phyloP scores from a whole-genome alignment of 169 alveolate genomes.

The Plasmodium sp. region DNA sequence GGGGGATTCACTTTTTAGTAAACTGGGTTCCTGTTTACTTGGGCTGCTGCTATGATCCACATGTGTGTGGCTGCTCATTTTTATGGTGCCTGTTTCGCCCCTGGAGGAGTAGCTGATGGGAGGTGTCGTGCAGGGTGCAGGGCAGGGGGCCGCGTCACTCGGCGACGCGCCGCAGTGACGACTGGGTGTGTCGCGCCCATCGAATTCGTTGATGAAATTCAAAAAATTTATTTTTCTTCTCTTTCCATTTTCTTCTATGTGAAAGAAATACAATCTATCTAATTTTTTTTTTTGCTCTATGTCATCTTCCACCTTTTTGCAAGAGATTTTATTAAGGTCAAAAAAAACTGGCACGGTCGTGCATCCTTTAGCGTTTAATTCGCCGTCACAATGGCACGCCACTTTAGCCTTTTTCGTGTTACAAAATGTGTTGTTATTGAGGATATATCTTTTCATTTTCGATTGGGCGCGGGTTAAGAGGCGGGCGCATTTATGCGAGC shows the following conservation, averaged over 20 bases:
- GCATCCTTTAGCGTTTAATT: slow-evolving; percentile 17
- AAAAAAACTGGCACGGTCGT: slow-evolving; percentile 1
- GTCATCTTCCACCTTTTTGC: not conserved
- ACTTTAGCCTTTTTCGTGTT: slow-evolving; percentile 37
- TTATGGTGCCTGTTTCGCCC: not conserved
- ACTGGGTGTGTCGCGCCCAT: not conserved
- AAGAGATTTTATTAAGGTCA: not conserved
- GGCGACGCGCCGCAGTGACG: not conserved
- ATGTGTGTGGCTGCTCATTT: not conserved
- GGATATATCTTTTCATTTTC: slow-evolving; percentile 62
- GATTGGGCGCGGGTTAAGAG: not conserved
- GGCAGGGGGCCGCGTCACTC: not conserved
- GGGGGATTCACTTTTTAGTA: not conserved
- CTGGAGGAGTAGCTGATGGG: not conserved
- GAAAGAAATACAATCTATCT: slow-evolving; percentile 7
- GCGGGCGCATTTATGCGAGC: not conserved
- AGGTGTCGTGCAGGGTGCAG: not conserved
- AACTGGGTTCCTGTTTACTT: not conserved
- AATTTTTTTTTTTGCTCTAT: slow-evolving; percentile 13
- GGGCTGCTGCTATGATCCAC: not conserved
- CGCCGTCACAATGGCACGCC: slow-evolving; percentile 38
- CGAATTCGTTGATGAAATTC: slow-evolving; percentile 8
- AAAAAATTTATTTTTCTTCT: slow-evolving; percentile 42
- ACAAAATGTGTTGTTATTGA: slow-evolving; percentile 7
- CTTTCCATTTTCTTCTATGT: slow-evolving; percentile 53